A percentile compares a stretch with the other conserved stretches of the same genome.
phyloP scores from a whole-genome alignment of 495 filamentous ascomycete species.

The Neurospora sp. region DNA sequence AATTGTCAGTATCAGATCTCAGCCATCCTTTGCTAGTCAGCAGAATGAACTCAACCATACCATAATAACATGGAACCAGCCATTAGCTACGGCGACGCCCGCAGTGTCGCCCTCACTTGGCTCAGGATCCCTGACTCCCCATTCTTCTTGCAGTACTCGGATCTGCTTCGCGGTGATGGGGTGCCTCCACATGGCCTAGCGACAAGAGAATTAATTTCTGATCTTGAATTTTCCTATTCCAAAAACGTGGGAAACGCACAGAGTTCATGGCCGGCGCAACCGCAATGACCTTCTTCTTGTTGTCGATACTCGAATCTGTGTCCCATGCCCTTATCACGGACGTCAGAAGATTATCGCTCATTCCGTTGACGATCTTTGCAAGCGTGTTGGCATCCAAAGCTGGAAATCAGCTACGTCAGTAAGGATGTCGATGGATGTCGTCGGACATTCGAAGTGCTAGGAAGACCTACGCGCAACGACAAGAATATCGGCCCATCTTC shows the following conservation, averaged over 20 bases:
- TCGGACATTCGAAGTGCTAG: too few relatives aligned
- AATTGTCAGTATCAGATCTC: neutral
- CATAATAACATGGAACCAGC: conserved; percentile 69
- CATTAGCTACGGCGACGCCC: conserved; percentile 17
- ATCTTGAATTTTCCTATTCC: neutral
- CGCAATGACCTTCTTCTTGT: conserved; percentile 43
- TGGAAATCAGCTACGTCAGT: neutral
- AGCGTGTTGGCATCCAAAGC: conserved; percentile 49
- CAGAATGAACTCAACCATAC: conserved; percentile 10
- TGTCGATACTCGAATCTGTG: conserved; percentile 51
- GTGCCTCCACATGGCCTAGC: conserved; percentile 69
- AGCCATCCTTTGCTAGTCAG: too few relatives aligned
- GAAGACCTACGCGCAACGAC: conserved; percentile 62
- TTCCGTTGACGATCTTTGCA: conserved; percentile 46
- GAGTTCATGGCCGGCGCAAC: conserved; percentile 42
- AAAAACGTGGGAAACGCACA: conserved; percentile 2
- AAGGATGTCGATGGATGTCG: neutral
- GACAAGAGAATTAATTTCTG: neutral
- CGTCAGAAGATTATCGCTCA: conserved; percentile 36
- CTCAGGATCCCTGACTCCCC: conserved; percentile 47
- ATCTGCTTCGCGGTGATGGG: conserved; percentile 68
- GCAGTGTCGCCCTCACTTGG: conserved; percentile 33
- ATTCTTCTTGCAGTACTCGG: conserved; percentile 57
- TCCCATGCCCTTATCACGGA: conserved; percentile 86
- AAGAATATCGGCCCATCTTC: conserved; percentile 57